Base-by-base conservation (phyloP, 371 early-diverging fungal genomes). In the Mucor irregularis region DNA sequence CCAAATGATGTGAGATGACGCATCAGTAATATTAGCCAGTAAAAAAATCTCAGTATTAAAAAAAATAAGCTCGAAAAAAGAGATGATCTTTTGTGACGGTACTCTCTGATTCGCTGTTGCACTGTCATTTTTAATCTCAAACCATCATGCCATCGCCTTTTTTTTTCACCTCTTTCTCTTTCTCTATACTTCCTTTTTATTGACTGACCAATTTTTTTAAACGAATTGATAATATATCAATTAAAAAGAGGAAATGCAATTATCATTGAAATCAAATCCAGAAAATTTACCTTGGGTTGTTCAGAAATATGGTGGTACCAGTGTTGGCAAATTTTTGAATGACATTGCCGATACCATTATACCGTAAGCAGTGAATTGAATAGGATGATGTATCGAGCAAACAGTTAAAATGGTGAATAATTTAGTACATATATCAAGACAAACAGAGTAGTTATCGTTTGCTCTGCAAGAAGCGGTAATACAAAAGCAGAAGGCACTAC, bases 261-360 rank as follows among this genome's bases (percentile, higher is more conserved):
- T 57, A 49, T 28, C 43, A 31, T 43, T 54, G 6, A 49, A 42
- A 38, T 16, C 43, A 25, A 77, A 77, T 50, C 26, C 56, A 28
- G 24, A 39, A 2, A 46, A 64, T 48, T 56, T 62, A 1, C 85
- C 85, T 19, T 90, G 88, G 87, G 62, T 89, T 38, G 91, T 92
- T 25, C 88, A 90, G 62, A 93, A 93, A 76, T 93, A 90, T 74
- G 94, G 94, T 47, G 93, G 94, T 35, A 93, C 94, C 29, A 90
- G 90, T 60, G 85, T 93, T 42, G 92, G 94, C 53, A 93, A 93
- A 73, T 91, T 88, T 58, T 49, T 83, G 19, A 73, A 80, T 13
- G 70, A 64, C 37, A 86, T 88, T 49, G 75, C 82, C 9, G 68
- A 70, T 33, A 74, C 63, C 44, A 84, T 88, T 57, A 74, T 86